A percentile compares a stretch with the other conserved stretches of the same genome.
Conservation (phyloP, 140 eudicot genomes). For the Cichorium intybus region DNA sequence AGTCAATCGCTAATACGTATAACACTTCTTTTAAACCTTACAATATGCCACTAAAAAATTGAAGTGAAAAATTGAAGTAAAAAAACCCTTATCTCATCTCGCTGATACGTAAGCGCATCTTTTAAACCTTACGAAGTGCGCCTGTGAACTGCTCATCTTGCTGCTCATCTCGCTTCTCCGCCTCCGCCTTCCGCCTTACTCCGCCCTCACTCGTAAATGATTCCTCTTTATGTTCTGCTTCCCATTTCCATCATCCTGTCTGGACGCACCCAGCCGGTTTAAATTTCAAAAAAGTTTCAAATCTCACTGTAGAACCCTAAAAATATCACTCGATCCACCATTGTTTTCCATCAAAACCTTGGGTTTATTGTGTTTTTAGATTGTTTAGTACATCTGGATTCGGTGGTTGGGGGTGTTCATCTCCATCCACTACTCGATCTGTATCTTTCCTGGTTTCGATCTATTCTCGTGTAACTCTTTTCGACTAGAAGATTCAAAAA, state of each 20-base stretch:
- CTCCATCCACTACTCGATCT: constrained; percentile 18
- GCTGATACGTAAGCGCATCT: too few relatives aligned
- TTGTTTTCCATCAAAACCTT: constrained; percentile 4
- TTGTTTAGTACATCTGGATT: background rate
- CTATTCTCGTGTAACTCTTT: background rate
- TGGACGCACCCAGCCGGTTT: constrained; percentile 13
- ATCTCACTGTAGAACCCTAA: constrained; percentile 23
- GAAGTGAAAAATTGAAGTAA: too few relatives aligned
- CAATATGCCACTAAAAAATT: too few relatives aligned
- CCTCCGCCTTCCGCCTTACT: too few relatives aligned
- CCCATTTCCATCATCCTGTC: constrained; percentile 1
- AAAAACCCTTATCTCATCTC: too few relatives aligned
- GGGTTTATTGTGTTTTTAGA: constrained; percentile 8
- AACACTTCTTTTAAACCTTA: too few relatives aligned
- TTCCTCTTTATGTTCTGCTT: background rate
- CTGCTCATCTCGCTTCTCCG: too few relatives aligned
- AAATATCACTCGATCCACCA: constrained; percentile 11
- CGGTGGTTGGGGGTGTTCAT: background rate
- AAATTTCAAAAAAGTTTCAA: constrained; percentile 11
- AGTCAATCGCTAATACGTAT: too few relatives aligned
- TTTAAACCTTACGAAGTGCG: too few relatives aligned
- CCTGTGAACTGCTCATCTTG: too few relatives aligned
- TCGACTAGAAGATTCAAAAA: constrained; percentile 10
- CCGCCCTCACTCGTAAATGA: background rate
- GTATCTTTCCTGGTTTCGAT: constrained; percentile 17